Evolutionary conservation across 148 eudicot species (phyloP), one percentile per base, ranked within the genome.

Genomic region (Vaccinium vitisidaea): DNA sequence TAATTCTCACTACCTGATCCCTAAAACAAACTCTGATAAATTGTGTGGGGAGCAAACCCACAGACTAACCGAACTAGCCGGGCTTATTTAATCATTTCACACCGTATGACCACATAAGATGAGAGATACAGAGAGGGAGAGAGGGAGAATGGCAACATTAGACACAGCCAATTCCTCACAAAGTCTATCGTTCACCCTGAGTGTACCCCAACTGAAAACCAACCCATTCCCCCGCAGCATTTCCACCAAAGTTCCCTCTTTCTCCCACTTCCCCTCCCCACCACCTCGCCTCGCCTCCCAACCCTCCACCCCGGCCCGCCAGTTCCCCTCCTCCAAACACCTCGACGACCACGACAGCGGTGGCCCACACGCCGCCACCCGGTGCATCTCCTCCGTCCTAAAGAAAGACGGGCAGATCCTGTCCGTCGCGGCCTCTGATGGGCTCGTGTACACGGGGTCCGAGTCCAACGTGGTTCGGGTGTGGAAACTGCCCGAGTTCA

Each of bases 331-430:
- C 69, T 8, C 70, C 9, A 75, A 75, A 11, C 84, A 59, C 67
- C 78, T 70, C 19, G 5, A 23, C 56, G 6, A 48, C 39, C 54
- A 14, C 59, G 15, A 13, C 69, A 4, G 8, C 19, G 32, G 27
- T 2, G 16, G 7, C 30, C 63, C 16, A 13, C 30, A 80, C 11
- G 21, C 49, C 15, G 25, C 53, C 54, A n/a, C 67, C 83, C 39
- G 84, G 8, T 87, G 91, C 89, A 32, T 87, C 39, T 87, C 91
- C 13, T 89, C 91, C 14, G 86, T 89, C 50, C 91, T 89, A 3
- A 87, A 85, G 30, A 89, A 89, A 50, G 91, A 89, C 83, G 89
- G 91, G 3, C 91, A 87, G 85, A 81, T 89, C 52, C 25, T 89
- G 48, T 83, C 80, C 78, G 19, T 89, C 19, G 91, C 86, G 1